Percentiles rank a stretch among this genome's conserved stretches.
Conservation (phyloP, 495 filamentous ascomycete genomes). For the Talaromyces liani region DNA sequence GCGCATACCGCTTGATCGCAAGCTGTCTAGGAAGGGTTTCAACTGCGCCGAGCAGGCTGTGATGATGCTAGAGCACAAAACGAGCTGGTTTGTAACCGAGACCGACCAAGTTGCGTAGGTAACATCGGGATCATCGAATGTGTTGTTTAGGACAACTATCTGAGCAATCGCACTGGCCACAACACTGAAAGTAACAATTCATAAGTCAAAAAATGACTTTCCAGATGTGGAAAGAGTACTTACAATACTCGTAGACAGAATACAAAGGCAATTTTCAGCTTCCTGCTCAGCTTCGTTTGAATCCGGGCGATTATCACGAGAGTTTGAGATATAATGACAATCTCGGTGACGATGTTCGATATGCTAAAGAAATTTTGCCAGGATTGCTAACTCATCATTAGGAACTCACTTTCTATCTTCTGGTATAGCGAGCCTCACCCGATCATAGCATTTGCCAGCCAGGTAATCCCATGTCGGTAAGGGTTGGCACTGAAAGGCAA, state of each 20-base stretch:
- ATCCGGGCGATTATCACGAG: conserved; percentile 27
- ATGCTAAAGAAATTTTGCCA: conserved; percentile 35
- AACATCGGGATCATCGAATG: conserved; percentile 11
- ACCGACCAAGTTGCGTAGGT: conserved; percentile 23
- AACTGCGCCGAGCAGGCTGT: conserved; percentile 40
- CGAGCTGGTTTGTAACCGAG: conserved; percentile 25
- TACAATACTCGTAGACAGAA: conserved; percentile 32
- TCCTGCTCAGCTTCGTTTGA: conserved; percentile 24
- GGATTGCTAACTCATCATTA: conserved; percentile 16
- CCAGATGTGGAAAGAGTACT: conserved; percentile 8
- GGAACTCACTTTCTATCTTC: neutral
- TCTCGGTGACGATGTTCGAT: conserved; percentile 35
- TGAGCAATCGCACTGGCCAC: conserved; percentile 26
- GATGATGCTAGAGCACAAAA: conserved; percentile 31
- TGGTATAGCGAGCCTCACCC: conserved; percentile 15
- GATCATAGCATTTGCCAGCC: conserved; percentile 25
- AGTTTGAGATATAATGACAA: conserved; percentile 30
- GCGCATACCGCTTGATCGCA: conserved; percentile 36
- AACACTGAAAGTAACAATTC: conserved; percentile 13
- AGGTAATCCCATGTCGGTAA: conserved; percentile 32
- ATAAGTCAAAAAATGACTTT: neutral
- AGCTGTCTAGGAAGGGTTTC: conserved; percentile 37
- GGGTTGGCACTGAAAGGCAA: conserved; percentile 36
- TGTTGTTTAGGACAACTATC: conserved; percentile 19
- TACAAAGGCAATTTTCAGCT: conserved; percentile 19